Conservation (phyloP, 2,329 filamentous ascomycete genomes). For the Verticillium longisporum region DNA sequence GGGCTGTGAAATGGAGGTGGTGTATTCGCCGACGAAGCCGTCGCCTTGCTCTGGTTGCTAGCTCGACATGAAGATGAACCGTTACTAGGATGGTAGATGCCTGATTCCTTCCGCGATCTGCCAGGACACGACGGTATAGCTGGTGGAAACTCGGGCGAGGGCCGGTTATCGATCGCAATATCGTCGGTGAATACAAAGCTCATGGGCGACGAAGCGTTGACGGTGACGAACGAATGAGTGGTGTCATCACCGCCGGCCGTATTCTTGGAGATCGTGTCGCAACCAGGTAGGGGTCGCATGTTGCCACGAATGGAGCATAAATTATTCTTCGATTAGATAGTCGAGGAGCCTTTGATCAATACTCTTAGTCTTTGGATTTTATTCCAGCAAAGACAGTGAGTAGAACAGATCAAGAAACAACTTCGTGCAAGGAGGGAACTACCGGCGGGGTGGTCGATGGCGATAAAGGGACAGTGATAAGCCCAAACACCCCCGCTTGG, state of each 20-base stretch:
- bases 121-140: neutral
- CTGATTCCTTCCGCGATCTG: neutral
- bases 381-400: neutral
- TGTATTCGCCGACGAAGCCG: neutral
- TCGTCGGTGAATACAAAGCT: conserved; percentile 26
- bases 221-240: neutral
- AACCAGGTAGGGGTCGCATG: conserved; percentile 40
- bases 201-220: neutral
- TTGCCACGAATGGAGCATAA: conserved; percentile 4
- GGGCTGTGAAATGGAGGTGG: neutral
- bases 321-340: neutral
- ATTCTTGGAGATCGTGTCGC: conserved; percentile 28
- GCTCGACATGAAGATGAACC: neutral
- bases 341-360: neutral
- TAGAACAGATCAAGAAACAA: neutral
- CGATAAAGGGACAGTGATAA: neutral
- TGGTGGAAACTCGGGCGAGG: conserved; percentile 22
- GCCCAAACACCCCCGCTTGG: neutral
- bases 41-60: neutral
- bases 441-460: neutral
- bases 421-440: neutral
- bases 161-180: conserved; percentile 25
- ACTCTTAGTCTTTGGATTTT: neutral
- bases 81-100: neutral
- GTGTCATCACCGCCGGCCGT: conserved; percentile 3